Percentiles rank a stretch among this genome's conserved stretches.
Conservation (phyloP, 371 early-diverging fungal genomes). For the Mortierella sp. region DNA sequence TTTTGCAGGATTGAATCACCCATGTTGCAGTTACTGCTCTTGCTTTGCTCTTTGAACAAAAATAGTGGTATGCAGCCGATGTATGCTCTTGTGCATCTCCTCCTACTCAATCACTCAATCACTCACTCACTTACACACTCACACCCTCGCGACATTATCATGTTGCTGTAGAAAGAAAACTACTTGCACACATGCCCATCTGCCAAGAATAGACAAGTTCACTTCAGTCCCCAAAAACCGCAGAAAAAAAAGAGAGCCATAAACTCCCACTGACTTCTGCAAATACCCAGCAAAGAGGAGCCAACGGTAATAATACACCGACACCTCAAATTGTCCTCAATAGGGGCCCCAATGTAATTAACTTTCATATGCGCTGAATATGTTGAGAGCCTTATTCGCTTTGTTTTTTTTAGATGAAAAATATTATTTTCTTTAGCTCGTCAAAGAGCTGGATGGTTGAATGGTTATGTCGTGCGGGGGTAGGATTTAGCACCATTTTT, state of each 20-base stretch:
- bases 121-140: background rate
- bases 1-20: constrained; percentile 6
- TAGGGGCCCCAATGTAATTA: constrained; percentile 30
- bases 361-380: constrained; percentile 28
- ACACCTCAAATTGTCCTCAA: background rate
- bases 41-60: constrained; percentile 14
- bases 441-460: background rate
- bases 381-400: constrained; percentile 28
- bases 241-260: constrained; percentile 5
- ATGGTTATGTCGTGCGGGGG: background rate
- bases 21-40: constrained; percentile 6
- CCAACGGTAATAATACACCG: constrained; percentile 15
- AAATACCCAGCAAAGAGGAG: background rate
- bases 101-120: background rate
- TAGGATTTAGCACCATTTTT: background rate
- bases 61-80: background rate
- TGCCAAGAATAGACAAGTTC: constrained; percentile 15
- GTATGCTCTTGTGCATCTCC: background rate
- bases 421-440: background rate
- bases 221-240: background rate
- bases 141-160: background rate
- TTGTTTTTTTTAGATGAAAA: background rate
- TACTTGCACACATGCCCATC: background rate
- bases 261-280: background rate
- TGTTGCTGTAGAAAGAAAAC: background rate